Evolutionary conservation across 495 filamentous ascomycete genomes (phyloP).

Genomic region (Penicillium odoratum): DNA sequence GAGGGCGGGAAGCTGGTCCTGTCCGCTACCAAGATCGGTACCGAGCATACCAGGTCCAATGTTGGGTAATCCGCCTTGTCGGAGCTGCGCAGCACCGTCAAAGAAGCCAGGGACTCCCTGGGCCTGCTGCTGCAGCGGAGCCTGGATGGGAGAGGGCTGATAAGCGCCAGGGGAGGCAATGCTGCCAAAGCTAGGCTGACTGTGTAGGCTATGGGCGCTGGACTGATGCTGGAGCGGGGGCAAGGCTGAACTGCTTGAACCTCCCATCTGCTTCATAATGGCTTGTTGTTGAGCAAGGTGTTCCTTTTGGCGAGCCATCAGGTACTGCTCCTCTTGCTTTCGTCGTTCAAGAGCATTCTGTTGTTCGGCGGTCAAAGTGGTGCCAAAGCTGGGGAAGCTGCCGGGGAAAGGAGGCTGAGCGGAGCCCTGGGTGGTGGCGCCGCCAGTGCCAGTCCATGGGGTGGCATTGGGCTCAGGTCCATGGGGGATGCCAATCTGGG

Average conservation of each 20-base stretch:
- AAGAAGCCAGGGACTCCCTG: slow-evolving; percentile 65
- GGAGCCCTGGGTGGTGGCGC: slow-evolving; percentile 47
- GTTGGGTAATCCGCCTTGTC: slow-evolving; percentile 40
- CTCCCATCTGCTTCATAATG: slow-evolving; percentile 70
- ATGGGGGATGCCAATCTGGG: slow-evolving; percentile 91
- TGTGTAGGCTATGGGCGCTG: slow-evolving; percentile 92
- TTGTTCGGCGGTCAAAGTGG: slow-evolving; percentile 93
- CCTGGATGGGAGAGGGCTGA: slow-evolving; percentile 72
- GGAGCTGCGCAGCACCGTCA: slow-evolving; percentile 51
- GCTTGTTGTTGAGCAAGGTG: slow-evolving; percentile 85
- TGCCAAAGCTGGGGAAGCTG: slow-evolving; percentile 96
- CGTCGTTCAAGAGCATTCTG: slow-evolving; percentile 94
- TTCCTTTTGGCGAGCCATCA: slow-evolving; percentile 93
- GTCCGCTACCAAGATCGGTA: slow-evolving; percentile 47
- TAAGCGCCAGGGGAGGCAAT: slow-evolving; percentile 81
- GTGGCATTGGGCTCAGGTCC: slow-evolving; percentile 58
- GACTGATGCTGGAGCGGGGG: slow-evolving; percentile 82
- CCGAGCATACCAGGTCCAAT: slow-evolving; percentile 54
- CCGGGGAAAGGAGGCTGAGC: slow-evolving; percentile 93
- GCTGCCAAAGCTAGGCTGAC: slow-evolving; percentile 90
- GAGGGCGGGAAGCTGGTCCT: slow-evolving; percentile 61
- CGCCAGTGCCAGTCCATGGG: slow-evolving; percentile 33
- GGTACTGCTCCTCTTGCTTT: slow-evolving; percentile 97
- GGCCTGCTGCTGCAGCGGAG: slow-evolving; percentile 56
- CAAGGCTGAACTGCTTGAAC: slow-evolving; percentile 55